Evolutionary conservation across 768 basidiomycete genomes (phyloP), one percentile per base, ranked within the genome.

Genomic region (Tulasnella sp.): DNA sequence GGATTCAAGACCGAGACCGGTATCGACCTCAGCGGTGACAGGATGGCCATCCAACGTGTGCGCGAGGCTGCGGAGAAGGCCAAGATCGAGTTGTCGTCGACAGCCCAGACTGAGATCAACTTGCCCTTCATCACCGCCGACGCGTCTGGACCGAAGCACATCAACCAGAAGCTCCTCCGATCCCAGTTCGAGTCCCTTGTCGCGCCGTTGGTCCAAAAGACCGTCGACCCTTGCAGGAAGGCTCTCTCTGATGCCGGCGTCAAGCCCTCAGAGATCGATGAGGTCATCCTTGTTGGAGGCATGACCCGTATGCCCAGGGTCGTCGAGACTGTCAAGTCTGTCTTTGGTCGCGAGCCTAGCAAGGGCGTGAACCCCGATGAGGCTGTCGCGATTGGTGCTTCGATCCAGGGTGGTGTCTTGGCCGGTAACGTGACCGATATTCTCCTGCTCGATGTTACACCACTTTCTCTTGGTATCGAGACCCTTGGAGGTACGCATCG

Each of bases 301-400:
- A 97, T 97, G 92, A 85, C 85, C 48, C 92, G 96, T 67, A 97
- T 98, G 93, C 96, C 96, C 49, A 82, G 82, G 67, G 94, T 99
- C 31, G 78, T 79, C 22, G 94, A 97, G 60, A 94, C 92, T 3
- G 96, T 99, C 68, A 93, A 93, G 79, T 68, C 70, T 15, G 80
- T 96, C 68, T 99, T 99, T 68, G 93, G 93, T 55, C 87, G 92
- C 49, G 96, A 99, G 21, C 93, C 96, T 21, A 87, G 83, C 73
- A 99, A 98, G 79, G 94, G 94, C 72, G 94, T 98, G 67, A 99
- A 99, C 78, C 96, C 96, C 53, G 96, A 99, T 64, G 94, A 98
- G 74, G 96, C 96, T 56, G 96, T 98, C 67, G 93, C 96, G 48
- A 93, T 97, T 61, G 96, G 96, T 70, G 96, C 96, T 41, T 84